Base-by-base conservation (phyloP, 805 yeast genomes). In the Starmerella stigmatis region DNA sequence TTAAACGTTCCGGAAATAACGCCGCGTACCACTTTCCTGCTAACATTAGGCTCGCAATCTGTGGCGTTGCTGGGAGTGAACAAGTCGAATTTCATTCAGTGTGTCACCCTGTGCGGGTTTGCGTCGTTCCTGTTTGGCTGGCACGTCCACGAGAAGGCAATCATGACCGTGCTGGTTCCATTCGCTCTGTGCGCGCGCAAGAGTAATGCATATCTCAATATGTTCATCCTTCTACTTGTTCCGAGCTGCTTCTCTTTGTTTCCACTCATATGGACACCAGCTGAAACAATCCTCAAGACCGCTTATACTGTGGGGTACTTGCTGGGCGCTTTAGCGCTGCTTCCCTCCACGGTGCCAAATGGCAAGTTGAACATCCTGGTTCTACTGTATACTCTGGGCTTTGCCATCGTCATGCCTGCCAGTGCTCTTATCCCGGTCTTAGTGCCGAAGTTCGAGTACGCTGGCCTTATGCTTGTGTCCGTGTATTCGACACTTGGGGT, bases 71-170 rank as follows among this genome's bases (percentile, higher is more conserved):
- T 82, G 2, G 15, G 43, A 12, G 44, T 38, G 11, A 8, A 28
- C 12, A 2, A 29, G 2, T 3, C 17, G 4, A 71, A 94, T 52
- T 92, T 92, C 55, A 62, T 88, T 15, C 96, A 94, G 0, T 75
- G 88, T 1, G 64, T 92, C 55, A 81, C 96, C 0, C 70, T 89
- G 39, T 89, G 97, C 64, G 97, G 94, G 4, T 85, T 76, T 64
- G 79, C 95, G 0, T 82, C 95, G 2, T 92, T 84, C 59, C 65
- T 92, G 40, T 92, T 92, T 64, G 98, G 99, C 5, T 92, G 97
- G 96, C 97, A 92, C 59, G 98, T 92, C 20, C 98, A 92, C 65
- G 98, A 92, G 64, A 92, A 92, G 71, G 97, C 97, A 0, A 76
- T 92, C n/a, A 72, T 92, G 70, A 62, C 88, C 17, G 80, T 89